Conservation (phyloP, 345 rosid genomes). For the Dipteronia sinensis region DNA sequence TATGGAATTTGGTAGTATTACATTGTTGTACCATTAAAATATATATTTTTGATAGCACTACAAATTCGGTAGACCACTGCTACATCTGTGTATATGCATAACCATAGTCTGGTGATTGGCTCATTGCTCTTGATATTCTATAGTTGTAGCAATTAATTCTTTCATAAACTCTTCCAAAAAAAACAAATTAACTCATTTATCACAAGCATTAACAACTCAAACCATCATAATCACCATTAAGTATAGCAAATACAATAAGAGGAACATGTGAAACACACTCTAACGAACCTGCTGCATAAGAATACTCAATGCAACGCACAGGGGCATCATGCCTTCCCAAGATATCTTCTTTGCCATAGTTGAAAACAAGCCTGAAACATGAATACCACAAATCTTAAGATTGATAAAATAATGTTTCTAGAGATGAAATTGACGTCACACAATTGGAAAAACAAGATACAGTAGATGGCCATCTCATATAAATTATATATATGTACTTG, state of each 20-base stretch:
- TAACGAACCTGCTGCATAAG: constrained; percentile 86
- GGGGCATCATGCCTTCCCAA: constrained; percentile 90
- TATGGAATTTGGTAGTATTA: not conserved
- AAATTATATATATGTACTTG: not conserved
- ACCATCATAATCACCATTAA: not conserved
- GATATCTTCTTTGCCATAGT: constrained; percentile 74
- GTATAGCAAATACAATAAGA: constrained; percentile 7
- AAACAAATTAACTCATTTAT: not conserved
- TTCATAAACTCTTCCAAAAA: not conserved
- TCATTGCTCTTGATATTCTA: not conserved
- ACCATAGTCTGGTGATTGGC: not conserved
- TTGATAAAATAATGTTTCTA: not conserved
- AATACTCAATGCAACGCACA: constrained; percentile 89
- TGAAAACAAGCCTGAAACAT: constrained; percentile 79
- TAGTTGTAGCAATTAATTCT: not conserved
- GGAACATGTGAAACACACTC: constrained; percentile 1
- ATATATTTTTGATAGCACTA: not conserved
- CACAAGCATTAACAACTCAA: not conserved
- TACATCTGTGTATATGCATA: not conserved
- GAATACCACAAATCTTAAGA: constrained; percentile 20
- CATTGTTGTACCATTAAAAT: not conserved
- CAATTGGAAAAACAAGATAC: not conserved
- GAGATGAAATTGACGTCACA: not conserved
- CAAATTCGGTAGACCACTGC: not conserved
- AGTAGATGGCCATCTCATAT: not conserved